Conservation (phyloP, 352 stramenopile genomes). For the Lagenidium sp. region DNA sequence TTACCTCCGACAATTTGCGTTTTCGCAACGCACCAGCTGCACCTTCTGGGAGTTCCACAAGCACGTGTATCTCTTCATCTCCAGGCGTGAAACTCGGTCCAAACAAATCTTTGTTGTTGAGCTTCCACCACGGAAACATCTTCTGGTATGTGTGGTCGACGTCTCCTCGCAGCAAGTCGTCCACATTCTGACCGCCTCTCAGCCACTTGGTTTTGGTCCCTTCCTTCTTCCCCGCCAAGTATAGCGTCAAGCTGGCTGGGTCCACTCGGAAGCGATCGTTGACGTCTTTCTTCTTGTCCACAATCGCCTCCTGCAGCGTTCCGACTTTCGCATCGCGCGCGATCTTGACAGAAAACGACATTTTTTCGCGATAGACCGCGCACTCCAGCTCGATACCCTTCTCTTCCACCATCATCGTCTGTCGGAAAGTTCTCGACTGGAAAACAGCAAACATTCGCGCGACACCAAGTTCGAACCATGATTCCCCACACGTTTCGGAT, state of each 20-base stretch:
- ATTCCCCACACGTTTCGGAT: too few relatives aligned
- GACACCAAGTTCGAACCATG: too few relatives aligned
- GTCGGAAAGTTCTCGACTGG: too few relatives aligned
- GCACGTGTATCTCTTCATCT: background rate
- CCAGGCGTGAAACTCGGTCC: background rate
- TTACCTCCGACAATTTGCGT: too few relatives aligned
- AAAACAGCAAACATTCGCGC: background rate
- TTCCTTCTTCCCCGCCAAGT: background rate
- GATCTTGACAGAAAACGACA: background rate
- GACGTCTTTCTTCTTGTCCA: constrained; percentile 2
- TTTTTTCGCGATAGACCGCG: background rate
- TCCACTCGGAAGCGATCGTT: constrained; percentile 1
- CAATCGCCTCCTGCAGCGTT: background rate
- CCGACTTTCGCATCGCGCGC: background rate
- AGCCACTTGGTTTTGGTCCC: background rate
- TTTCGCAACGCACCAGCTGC: too few relatives aligned
- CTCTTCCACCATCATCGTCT: constrained; percentile 18
- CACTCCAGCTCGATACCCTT: constrained; percentile 5
- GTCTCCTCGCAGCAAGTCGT: background rate
- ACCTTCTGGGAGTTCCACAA: constrained; percentile 1
- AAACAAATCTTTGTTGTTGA: background rate
- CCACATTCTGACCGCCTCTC: background rate
- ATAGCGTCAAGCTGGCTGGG: background rate
- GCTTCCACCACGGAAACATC: background rate
- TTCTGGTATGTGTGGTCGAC: too few relatives aligned